These are phyloP conservation scores for Marchantia paleacea DNA, from an alignment of 225 moss, liverwort and hornwort genomes.

Conservation along the genomic window DNA sequence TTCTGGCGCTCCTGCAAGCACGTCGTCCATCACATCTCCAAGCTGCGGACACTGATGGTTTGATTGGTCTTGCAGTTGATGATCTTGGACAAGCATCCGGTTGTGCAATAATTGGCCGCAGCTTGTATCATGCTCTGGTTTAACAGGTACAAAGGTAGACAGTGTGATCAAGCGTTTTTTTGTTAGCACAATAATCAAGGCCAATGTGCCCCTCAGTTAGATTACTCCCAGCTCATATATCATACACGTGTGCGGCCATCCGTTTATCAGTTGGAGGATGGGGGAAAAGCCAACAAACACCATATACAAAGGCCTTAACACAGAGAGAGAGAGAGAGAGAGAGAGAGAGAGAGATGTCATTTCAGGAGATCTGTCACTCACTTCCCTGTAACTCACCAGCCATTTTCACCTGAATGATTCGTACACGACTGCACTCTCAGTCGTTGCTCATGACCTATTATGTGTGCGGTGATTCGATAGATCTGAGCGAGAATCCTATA, in stretches of 20 bases:
- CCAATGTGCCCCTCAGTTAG: slow-evolving; percentile 15
- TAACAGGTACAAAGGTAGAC: slow-evolving; percentile 35
- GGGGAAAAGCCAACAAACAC: neutral
- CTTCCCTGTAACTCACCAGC: neutral
- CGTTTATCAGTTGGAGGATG: slow-evolving; percentile 6
- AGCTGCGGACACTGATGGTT: slow-evolving; percentile 36
- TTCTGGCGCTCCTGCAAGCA: slow-evolving; percentile 23
- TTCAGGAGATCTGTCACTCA: neutral
- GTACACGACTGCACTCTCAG: neutral
- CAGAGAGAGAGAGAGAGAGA: neutral
- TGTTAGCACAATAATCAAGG: slow-evolving; percentile 16
- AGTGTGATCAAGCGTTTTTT: slow-evolving; percentile 19
- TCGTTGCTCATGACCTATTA: neutral
- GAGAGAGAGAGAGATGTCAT: neutral
- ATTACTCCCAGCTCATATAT: slow-evolving; percentile 15
- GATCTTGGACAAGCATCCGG: slow-evolving; percentile 40
- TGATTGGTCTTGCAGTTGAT: slow-evolving; percentile 41
- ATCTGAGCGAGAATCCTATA: neutral
- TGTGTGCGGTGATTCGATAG: neutral
- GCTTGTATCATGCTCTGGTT: slow-evolving; percentile 29
- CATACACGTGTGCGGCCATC: slow-evolving; percentile 12
- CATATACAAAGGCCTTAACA: neutral
- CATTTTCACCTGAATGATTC: neutral
- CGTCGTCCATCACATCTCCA: slow-evolving; percentile 19
- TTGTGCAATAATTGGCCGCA: slow-evolving; percentile 43